Evolutionary conservation across 2,329 filamentous ascomycete species (phyloP), one percentile per base, ranked within the genome.

Genomic region (Penicillium sp.): DNA sequence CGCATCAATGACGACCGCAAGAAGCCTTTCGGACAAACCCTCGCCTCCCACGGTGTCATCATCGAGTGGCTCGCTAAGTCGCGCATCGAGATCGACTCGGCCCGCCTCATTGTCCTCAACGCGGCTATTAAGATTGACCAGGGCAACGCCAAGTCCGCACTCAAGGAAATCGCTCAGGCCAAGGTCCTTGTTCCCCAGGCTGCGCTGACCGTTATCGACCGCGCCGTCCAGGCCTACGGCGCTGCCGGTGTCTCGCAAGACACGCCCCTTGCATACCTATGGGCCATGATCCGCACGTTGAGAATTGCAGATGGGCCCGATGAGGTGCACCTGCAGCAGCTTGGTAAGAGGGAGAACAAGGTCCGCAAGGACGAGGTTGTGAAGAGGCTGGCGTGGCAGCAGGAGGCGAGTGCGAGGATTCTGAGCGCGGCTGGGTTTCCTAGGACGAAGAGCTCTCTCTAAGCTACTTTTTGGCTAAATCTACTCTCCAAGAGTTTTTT

Each of bases 81-180:
- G 1, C 90, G 95, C 31, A 89, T 98, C 69, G 94, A 98, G 75
- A 97, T 99, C 73, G 94, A 98, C 77, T 88, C 93, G 1, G 92
- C 94, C 0, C 91, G 95, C 41, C 86, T 99, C 11, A 81, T 95
- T 46, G 95, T 98, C 7, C 88, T 97, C 67, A 97, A 98, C 79
- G 95, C 95, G 1, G 95, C 95, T 64, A 90, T 96, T 78, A 92
- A 92, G 81, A 98, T 99, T 82, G 95, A 99, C 80, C 86, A 91
- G 69, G 86, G 89, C 21, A 90, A 94, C 69, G 91, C 95, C 70
- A 98, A 98, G 83, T 87, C 88, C 67, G 92, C 94, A 0, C 86
- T 97, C 64, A 92, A 90, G 77, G 92, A 98, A 78, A 99, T 99
- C 69, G 94, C 93, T 29, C 87, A 97, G 81, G 94, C 95, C 67